Evolutionary conservation across 345 rosid genomes (phyloP), one percentile per base, ranked within the genome.

Genomic region (Aquilaria malaccensis): DNA sequence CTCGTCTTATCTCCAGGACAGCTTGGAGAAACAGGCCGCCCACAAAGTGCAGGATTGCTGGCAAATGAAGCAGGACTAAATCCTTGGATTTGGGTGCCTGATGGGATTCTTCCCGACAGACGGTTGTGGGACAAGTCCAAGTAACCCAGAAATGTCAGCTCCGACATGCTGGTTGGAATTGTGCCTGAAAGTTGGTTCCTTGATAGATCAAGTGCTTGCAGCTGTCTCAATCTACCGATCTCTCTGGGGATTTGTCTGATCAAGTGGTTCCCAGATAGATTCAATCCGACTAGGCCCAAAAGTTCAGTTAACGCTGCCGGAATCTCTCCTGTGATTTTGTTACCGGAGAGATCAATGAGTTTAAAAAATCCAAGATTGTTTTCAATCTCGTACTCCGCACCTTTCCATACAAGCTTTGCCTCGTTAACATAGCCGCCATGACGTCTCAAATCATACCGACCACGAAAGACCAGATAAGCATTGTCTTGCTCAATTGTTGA

Each of bases 141-240:
- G 48, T 5, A 30, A 56, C 53, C 7, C 4, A 62, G 29, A n/a
- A 46, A 3, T 47, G 12, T 57, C 31, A 69, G 2, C 2, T 56
- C 33, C 0, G 67, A 37, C n/a, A 62, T 48, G 30, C 63, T 59
- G 0, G 30, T n/a, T 4, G 80, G 80, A 22, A 76, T 70, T 33
- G 22, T 69, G 5, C 80, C 78, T 0, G 76, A 75, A 14, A 76
- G 15, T 4, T 62, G 61, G 60, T 79, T 76, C 9, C 65, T 22
- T 0, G 83, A 76, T 14, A 79, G 45, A 49, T 77, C 77, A 12
- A 74, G 77, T 33, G 33, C 59, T 3, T 76, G 56, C 2, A 80
- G 66, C 11, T 22, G 52, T 33, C 58, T 31, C 13, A 72, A 70
- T 58, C 56, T 65, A 58, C 79, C 76, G 22, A 60, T 56, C 49